Conservation (phyloP, 208 protist species). For the Naegleria gruberi region DNA sequence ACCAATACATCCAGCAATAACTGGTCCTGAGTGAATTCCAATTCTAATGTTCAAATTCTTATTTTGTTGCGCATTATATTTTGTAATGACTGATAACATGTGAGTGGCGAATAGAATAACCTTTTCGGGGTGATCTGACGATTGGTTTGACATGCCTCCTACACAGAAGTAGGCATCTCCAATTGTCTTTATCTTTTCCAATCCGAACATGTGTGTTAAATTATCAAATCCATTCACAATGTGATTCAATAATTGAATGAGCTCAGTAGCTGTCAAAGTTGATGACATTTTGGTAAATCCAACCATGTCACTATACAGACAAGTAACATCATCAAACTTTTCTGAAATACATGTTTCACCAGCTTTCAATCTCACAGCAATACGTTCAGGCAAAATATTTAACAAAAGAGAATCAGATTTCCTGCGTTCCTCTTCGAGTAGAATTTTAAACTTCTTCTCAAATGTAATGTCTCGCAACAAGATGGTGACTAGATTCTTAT, state of each 20-base stretch:
- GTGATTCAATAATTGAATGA: background rate
- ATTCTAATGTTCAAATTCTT: slow-evolving; percentile 5
- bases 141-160: background rate
- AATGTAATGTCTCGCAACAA: background rate
- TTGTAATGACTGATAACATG: background rate
- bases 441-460: background rate
- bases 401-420: background rate
- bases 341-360: background rate
- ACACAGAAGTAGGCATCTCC: slow-evolving; percentile 27
- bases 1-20: background rate
- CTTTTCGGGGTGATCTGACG: background rate
- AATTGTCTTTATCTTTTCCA: slow-evolving; percentile 32
- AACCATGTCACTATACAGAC: background rate
- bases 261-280: slow-evolving; percentile 22
- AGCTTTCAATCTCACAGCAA: background rate
- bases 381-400: background rate
- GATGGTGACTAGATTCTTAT: background rate
- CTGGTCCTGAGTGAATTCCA: background rate
- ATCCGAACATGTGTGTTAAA: background rate
- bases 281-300: slow-evolving; percentile 41
- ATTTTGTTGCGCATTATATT: background rate
- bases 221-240: slow-evolving; percentile 23
- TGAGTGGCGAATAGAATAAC: background rate
- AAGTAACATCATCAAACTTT: background rate
- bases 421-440: background rate